A percentile compares a stretch with the other conserved stretches of the same genome.
These are phyloP conservation scores for Tulasnella sp. DNA, from an alignment of 768 basidiomycete species.

Conservation along the genomic window DNA sequence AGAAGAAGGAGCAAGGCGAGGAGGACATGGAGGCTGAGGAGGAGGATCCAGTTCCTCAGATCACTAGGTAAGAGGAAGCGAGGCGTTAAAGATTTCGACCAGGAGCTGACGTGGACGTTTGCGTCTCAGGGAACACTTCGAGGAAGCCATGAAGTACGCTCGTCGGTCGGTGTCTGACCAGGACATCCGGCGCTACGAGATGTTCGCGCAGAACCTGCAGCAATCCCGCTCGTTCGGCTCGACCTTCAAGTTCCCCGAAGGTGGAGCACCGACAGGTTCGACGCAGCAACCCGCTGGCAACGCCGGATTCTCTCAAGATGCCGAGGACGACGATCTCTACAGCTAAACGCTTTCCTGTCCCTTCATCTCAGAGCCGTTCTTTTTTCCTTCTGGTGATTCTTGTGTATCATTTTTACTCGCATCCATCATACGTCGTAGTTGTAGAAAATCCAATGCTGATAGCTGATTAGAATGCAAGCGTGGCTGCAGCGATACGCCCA, in stretches of 20 bases:
- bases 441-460: slow-evolving; percentile 18
- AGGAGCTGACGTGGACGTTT: background rate
- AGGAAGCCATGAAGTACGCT: slow-evolving; percentile 98
- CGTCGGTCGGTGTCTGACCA: slow-evolving; percentile 95
- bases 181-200: slow-evolving; percentile 97
- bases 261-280: slow-evolving; percentile 46
- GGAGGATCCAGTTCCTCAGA: slow-evolving; percentile 90
- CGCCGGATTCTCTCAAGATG: slow-evolving; percentile 80
- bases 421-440: slow-evolving; percentile 19
- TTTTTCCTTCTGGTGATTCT: background rate
- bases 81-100: slow-evolving; percentile 10
- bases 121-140: slow-evolving; percentile 80
- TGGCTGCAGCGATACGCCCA: background rate
- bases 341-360: slow-evolving; percentile 53
- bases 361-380: slow-evolving; percentile 12
- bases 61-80: slow-evolving; percentile 60
- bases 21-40: slow-evolving; percentile 69
- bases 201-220: slow-evolving; percentile 94
- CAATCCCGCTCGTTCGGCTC: slow-evolving; percentile 91
- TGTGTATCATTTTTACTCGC: slow-evolving; percentile 11
- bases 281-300: slow-evolving; percentile 56
- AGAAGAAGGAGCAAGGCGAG: slow-evolving; percentile 74
- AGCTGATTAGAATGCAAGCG: background rate
- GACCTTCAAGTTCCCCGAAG: slow-evolving; percentile 98
- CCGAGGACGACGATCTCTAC: slow-evolving; percentile 89